These are phyloP conservation scores for Choiromyces venosus DNA, from an alignment of 495 filamentous ascomycete species.

Conservation along the genomic window DNA sequence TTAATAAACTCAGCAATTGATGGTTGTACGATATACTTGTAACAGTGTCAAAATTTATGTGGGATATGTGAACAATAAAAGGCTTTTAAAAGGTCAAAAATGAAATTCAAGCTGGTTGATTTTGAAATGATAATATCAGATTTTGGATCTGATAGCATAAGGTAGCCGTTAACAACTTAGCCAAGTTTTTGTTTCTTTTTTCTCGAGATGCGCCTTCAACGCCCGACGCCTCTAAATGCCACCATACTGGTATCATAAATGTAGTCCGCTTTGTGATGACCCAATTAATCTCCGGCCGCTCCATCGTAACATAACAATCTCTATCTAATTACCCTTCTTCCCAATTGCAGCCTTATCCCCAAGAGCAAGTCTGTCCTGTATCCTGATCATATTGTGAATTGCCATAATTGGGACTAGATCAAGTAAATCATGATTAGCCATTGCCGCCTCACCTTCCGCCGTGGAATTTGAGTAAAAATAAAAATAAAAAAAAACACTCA, in stretches of 20 bases:
- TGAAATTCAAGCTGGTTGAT: not conserved
- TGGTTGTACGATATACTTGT: not conserved
- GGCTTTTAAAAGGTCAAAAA: not conserved
- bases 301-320: not conserved
- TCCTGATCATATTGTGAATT: not conserved
- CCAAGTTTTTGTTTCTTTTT: not conserved
- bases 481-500: constrained; percentile 6
- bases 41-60: not conserved
- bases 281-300: not conserved
- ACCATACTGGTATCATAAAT: not conserved
- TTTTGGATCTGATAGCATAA: not conserved
- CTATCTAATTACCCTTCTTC: not conserved
- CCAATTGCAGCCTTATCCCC: not conserved
- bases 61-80: not conserved
- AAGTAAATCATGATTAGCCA: not conserved
- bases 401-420: not conserved
- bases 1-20: not conserved
- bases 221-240: not conserved
- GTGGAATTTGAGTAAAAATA: not conserved
- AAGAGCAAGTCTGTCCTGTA: not conserved
- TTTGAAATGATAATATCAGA: not conserved
- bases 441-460: not conserved
- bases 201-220: not conserved
- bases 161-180: not conserved
- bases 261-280: not conserved